phyloP scores from a whole-genome alignment of 495 filamentous ascomycete species.

The Cercophora scortea region DNA sequence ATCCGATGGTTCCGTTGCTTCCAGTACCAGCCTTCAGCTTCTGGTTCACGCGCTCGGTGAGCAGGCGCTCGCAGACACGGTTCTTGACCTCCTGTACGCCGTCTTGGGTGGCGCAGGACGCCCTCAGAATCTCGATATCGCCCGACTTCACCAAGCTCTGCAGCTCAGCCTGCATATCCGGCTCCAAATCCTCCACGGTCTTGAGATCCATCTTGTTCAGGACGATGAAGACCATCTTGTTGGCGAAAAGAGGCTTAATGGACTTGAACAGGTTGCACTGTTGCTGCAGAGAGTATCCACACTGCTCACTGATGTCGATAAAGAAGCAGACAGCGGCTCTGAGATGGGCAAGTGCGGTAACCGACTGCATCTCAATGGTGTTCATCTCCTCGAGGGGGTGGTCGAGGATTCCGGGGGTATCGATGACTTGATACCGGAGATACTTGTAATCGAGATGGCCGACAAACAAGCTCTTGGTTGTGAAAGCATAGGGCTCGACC shows the following conservation, averaged over 20 bases:
- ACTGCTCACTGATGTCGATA: slow-evolving; percentile 97
- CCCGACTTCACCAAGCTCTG: slow-evolving; percentile 72
- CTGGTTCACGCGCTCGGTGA: slow-evolving; percentile 87
- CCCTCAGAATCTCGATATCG: slow-evolving; percentile 82
- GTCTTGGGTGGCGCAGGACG: slow-evolving; percentile 92
- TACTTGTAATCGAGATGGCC: slow-evolving; percentile 98
- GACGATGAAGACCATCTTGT: slow-evolving; percentile 93
- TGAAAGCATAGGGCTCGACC: slow-evolving; percentile 97
- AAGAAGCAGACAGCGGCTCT: slow-evolving; percentile 93
- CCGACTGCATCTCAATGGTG: slow-evolving; percentile 97
- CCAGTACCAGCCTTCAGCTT: slow-evolving; percentile 86
- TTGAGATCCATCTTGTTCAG: slow-evolving; percentile 97
- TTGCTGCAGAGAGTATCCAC: slow-evolving; percentile 85
- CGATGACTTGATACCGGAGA: slow-evolving; percentile 57
- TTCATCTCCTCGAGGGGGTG: slow-evolving; percentile 99
- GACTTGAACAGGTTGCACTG: slow-evolving; percentile 90
- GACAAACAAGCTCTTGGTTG: slow-evolving; percentile 94
- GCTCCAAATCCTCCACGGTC: slow-evolving; percentile 79
- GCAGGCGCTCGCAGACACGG: slow-evolving; percentile 82
- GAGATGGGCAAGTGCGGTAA: slow-evolving; percentile 94
- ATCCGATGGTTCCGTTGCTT: slow-evolving; percentile 61
- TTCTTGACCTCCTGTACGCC: slow-evolving; percentile 94
- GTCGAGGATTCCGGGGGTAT: slow-evolving; percentile 84
- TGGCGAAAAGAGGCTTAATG: slow-evolving; percentile 93
- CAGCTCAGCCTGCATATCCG: slow-evolving; percentile 67